Conservation (phyloP, 805 yeast species). For the Cyberlindnera saturnus region DNA sequence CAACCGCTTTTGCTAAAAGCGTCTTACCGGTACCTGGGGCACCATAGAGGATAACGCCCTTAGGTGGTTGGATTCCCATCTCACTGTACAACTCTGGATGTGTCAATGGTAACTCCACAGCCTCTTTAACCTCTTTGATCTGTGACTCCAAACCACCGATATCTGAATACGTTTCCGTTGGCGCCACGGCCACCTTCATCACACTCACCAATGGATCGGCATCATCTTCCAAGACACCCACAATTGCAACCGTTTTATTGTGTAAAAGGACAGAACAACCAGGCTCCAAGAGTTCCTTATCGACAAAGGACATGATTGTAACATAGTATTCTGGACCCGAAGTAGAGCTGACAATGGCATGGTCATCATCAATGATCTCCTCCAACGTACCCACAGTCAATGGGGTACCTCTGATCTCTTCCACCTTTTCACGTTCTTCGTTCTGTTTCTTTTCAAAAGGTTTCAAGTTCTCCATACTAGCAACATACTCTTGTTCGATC, state of each 20-base stretch:
- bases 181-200: conserved; percentile 97
- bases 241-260: conserved; percentile 91
- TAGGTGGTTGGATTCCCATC: conserved; percentile 98
- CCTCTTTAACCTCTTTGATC: conserved; percentile 96
- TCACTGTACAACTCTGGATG: conserved; percentile 97
- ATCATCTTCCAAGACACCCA: conserved; percentile 98
- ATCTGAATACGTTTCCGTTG: conserved; percentile 94
- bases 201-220: conserved; percentile 97
- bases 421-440: conserved; percentile 92
- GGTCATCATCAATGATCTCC: conserved; percentile 97
- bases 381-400: conserved; percentile 95
- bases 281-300: conserved; percentile 91
- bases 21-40: conserved; percentile 99
- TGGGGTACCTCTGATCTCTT: conserved; percentile 93
- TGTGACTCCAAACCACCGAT: conserved; percentile 95
- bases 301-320: conserved; percentile 92
- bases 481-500: conserved; percentile 92
- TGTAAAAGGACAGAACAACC: conserved; percentile 94
- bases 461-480: conserved; percentile 89
- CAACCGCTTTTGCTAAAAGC: conserved; percentile 92
- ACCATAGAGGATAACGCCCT: conserved; percentile 95
- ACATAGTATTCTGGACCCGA: conserved; percentile 98
- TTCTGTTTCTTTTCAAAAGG: conserved; percentile 96
- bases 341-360: conserved; percentile 93
- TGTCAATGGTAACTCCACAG: conserved; percentile 79